A percentile compares a stretch with the other conserved stretches of the same genome.
Evolutionary conservation across 2,329 filamentous ascomycete species (phyloP).

Genomic region (Didymella keratinophila): DNA sequence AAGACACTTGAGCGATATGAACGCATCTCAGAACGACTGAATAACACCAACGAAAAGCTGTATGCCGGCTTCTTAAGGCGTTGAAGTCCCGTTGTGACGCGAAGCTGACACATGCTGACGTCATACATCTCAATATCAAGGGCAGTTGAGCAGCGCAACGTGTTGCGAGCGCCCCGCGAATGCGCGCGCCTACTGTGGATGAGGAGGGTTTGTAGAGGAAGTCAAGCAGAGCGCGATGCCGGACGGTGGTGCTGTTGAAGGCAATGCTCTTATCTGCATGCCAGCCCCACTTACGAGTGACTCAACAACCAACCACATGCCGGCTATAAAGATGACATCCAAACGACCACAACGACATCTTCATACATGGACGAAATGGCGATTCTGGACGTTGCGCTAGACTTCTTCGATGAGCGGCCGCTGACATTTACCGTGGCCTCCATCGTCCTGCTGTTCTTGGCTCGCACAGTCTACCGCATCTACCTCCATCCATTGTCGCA

Average conservation of each 20-base stretch:
- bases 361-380: not conserved
- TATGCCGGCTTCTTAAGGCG: too few relatives aligned
- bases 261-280: slow-evolving; percentile 1
- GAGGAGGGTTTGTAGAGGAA: too few relatives aligned
- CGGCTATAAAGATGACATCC: not conserved
- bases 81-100: too few relatives aligned
- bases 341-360: not conserved
- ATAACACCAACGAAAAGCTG: too few relatives aligned
- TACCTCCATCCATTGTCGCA: slow-evolving; percentile 35
- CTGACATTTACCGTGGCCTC: not conserved
- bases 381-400: not conserved
- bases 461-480: slow-evolving; percentile 32
- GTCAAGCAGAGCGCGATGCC: not conserved
- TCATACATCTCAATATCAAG: not conserved
- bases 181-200: not conserved
- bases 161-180: too few relatives aligned
- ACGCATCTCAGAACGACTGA: not conserved
- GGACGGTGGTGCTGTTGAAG: not conserved
- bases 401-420: not conserved
- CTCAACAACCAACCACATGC: slow-evolving; percentile 6
- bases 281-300: slow-evolving; percentile 10
- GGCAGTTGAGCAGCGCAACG: not conserved
- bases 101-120: not conserved
- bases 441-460: slow-evolving; percentile 19
- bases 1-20: not conserved